Conservation (phyloP, 2,329 filamentous ascomycete species). For the Endocalyx cinctus region DNA sequence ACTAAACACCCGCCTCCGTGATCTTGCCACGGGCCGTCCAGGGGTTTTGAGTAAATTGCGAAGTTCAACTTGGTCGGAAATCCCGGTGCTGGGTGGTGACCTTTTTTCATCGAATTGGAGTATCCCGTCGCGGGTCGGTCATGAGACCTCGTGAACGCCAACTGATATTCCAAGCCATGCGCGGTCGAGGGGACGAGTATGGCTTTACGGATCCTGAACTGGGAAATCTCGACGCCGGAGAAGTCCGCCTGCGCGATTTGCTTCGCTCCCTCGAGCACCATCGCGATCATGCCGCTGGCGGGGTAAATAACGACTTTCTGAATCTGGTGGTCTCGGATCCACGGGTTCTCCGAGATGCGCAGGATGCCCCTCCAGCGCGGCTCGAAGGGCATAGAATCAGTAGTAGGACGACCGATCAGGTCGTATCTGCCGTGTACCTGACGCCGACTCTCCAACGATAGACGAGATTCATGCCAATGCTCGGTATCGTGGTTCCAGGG, state of each 20-base stretch:
- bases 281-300: slow-evolving; percentile 44
- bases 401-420: slow-evolving; percentile 34
- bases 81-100: too few relatives aligned
- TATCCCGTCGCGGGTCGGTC: slow-evolving; percentile 17
- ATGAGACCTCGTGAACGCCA: slow-evolving; percentile 41
- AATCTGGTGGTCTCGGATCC: slow-evolving; percentile 48
- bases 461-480: slow-evolving; percentile 12
- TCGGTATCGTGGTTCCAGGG: slow-evolving; percentile 13
- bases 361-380: slow-evolving; percentile 47
- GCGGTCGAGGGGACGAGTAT: slow-evolving; percentile 47
- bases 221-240: slow-evolving; percentile 29
- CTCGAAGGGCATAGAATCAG: slow-evolving; percentile 40
- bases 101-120: slow-evolving; percentile 7
- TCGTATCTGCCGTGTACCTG: slow-evolving; percentile 9
- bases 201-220: slow-evolving; percentile 45
- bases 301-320: slow-evolving; percentile 48
- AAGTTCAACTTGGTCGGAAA: too few relatives aligned
- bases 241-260: background rate
- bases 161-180: slow-evolving; percentile 44
- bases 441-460: slow-evolving; percentile 5
- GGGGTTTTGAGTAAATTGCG: too few relatives aligned
- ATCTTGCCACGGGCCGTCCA: too few relatives aligned
- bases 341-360: slow-evolving; percentile 44
- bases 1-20: too few relatives aligned
- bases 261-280: slow-evolving; percentile 42